Evolutionary conservation across 768 basidiomycete genomes (phyloP).

Genomic region (Kwoniella europaea): DNA sequence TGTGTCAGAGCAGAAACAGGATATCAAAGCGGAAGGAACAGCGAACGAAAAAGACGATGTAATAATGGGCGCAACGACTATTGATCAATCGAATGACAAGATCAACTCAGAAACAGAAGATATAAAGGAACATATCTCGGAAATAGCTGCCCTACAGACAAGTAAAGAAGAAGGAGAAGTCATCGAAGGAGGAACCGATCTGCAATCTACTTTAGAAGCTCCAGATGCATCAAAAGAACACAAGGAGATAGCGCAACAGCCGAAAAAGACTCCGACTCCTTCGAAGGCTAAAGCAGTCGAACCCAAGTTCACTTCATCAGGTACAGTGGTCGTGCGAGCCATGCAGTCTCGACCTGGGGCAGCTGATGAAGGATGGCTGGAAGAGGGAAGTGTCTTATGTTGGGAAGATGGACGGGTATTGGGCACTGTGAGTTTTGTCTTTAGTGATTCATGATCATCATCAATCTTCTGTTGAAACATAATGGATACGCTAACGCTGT

Average conservation of each 20-base stretch:
- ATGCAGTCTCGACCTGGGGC: constrained; percentile 44
- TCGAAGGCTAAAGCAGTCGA: constrained; percentile 1
- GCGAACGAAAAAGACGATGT: too few relatives aligned
- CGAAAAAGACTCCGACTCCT: neutral
- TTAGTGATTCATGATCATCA: constrained; percentile 2
- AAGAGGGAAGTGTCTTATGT: constrained; percentile 87
- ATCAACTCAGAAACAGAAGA: constrained; percentile 8
- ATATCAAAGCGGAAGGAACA: neutral
- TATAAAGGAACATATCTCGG: neutral
- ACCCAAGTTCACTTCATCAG: constrained; percentile 44
- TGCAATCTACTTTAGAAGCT: neutral
- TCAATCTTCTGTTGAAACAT: too few relatives aligned
- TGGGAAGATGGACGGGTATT: constrained; percentile 87
- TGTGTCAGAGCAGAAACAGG: constrained; percentile 9
- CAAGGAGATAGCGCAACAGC: too few relatives aligned
- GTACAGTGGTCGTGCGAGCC: constrained; percentile 51
- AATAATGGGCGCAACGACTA: too few relatives aligned
- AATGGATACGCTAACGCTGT: neutral
- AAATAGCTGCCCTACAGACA: neutral
- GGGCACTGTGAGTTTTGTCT: constrained; percentile 72
- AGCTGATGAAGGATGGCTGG: constrained; percentile 63
- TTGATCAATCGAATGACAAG: neutral
- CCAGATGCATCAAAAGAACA: neutral
- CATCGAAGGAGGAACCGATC: neutral
- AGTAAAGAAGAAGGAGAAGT: constrained; percentile 6